Percentiles rank a stretch among this genome's conserved stretches.
phyloP scores from a whole-genome alignment of 768 basidiomycete genomes.

The Tylopilus sp. region DNA sequence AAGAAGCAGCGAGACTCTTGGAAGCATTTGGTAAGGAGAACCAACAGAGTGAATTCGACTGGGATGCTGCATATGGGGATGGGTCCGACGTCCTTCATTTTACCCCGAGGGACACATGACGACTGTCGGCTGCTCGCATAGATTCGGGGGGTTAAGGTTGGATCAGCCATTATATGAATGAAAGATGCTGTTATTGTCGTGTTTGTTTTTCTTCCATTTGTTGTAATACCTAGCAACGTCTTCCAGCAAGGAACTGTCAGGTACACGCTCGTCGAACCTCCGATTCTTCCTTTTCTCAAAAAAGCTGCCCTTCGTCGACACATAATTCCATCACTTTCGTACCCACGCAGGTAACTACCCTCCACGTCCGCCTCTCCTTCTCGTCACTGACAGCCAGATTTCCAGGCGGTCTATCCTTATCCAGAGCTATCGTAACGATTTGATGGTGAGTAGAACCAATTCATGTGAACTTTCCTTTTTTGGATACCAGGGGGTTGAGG shows the following conservation, averaged over 20 bases:
- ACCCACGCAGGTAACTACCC: constrained; percentile 13
- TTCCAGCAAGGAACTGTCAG: neutral
- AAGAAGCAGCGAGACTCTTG: constrained; percentile 49
- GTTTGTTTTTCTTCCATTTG: constrained; percentile 6
- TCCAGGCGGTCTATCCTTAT: constrained; percentile 2
- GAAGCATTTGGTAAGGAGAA: constrained; percentile 74
- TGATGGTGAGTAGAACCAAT: constrained; percentile 28
- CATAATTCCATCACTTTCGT: neutral
- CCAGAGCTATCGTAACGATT: constrained; percentile 11
- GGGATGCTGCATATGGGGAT: constrained; percentile 60
- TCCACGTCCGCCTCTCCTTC: neutral
- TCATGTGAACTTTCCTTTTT: constrained; percentile 27
- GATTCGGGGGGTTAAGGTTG: constrained; percentile 8
- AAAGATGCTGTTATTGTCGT: constrained; percentile 22
- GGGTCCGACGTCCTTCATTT: constrained; percentile 73
- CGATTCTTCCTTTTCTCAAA: neutral
- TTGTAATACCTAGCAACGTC: constrained; percentile 27
- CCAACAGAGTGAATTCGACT: constrained; percentile 63
- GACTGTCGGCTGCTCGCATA: constrained; percentile 4
- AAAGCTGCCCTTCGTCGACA: neutral
- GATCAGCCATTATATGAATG: constrained; percentile 23
- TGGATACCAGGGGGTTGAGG: constrained; percentile 26
- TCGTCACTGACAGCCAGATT: constrained; percentile 10
- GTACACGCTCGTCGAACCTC: neutral
- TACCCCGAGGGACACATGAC: constrained; percentile 20